Conservation (phyloP, 2,329 filamentous ascomycete genomes). For the Aaosphaeria arxii region DNA sequence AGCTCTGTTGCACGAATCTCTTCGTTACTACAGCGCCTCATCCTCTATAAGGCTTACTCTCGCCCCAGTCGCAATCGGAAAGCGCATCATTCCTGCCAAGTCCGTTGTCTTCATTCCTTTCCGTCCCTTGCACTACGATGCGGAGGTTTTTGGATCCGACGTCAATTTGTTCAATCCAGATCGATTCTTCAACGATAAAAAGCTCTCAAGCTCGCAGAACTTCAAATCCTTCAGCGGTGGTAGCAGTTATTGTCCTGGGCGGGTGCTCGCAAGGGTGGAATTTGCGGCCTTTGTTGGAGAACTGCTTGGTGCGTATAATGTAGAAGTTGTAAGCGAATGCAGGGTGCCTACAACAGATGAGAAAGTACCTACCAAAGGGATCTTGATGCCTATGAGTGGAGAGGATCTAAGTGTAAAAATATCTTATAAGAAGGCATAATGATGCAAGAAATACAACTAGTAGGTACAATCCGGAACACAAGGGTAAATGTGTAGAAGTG, state of each 20-base stretch:
- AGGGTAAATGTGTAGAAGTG: too few relatives aligned
- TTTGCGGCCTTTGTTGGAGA: constrained; percentile 3
- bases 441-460: too few relatives aligned
- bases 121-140: constrained; percentile 8
- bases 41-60: background rate
- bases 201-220: constrained; percentile 1
- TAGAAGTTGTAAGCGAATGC: constrained; percentile 2
- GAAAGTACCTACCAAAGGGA: background rate
- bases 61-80: background rate
- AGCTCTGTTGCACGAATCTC: background rate
- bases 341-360: constrained; percentile 19
- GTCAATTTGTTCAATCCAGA: constrained; percentile 3
- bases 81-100: background rate
- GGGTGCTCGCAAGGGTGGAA: constrained; percentile 5
- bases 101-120: background rate
- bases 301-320: constrained; percentile 1
- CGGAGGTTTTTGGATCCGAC: constrained; percentile 6
- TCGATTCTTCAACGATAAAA: constrained; percentile 9
- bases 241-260: constrained; percentile 10
- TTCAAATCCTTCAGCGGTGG: constrained; percentile 15
- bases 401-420: background rate
- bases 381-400: background rate
- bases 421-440: background rate
- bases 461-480: too few relatives aligned
- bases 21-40: background rate